Conservation (phyloP, 2,329 filamentous ascomycete genomes). For the Fusarium sp. region DNA sequence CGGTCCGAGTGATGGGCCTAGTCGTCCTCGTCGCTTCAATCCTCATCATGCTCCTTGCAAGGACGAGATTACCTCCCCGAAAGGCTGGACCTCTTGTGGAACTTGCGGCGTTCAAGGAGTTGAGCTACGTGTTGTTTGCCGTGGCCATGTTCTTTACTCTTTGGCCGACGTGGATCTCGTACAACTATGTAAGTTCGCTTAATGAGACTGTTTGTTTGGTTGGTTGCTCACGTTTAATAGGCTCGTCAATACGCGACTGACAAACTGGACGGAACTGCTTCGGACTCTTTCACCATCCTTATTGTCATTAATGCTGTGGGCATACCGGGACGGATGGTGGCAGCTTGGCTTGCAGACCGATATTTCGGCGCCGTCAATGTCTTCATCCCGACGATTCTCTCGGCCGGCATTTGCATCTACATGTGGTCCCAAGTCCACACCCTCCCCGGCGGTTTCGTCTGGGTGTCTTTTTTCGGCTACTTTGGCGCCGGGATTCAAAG, state of each 20-base stretch:
- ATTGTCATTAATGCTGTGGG: constrained; percentile 70
- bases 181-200: constrained; percentile 55
- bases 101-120: constrained; percentile 61
- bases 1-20: constrained; percentile 70
- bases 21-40: constrained; percentile 62
- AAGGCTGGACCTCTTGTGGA: constrained; percentile 64
- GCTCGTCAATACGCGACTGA: constrained; percentile 54
- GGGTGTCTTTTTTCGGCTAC: constrained; percentile 73
- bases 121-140: constrained; percentile 54
- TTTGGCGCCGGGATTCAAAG: constrained; percentile 73
- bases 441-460: constrained; percentile 61
- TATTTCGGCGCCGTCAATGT: constrained; percentile 67
- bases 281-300: constrained; percentile 67
- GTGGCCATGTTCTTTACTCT: constrained; percentile 54
- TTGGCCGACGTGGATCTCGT: constrained; percentile 63
- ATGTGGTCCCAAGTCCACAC: constrained; percentile 65
- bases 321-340: constrained; percentile 65
- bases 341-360: constrained; percentile 66
- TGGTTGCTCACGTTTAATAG: constrained; percentile 29
- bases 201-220: neutral
- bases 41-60: constrained; percentile 55
- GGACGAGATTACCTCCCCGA: constrained; percentile 60
- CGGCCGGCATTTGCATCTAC: constrained; percentile 58
- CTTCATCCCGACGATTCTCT: constrained; percentile 62
- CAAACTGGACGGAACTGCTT: constrained; percentile 59